Conservation (phyloP, 345 rosid species). For the Euphorbia pulcherrima region DNA sequence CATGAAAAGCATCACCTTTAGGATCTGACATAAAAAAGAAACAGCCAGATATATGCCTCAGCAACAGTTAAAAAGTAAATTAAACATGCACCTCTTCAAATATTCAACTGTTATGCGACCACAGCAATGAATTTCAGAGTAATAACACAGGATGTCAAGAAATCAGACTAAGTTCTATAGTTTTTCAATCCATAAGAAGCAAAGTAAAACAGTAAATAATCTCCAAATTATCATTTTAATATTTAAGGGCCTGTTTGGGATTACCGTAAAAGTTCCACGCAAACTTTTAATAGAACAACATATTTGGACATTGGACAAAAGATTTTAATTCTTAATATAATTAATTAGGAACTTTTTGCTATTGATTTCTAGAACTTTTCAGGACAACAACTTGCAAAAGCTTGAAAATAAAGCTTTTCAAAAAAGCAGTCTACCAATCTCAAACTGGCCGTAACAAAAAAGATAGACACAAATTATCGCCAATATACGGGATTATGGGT, state of each 20-base stretch:
- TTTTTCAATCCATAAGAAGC: neutral
- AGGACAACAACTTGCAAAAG: no score
- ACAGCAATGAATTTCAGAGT: neutral
- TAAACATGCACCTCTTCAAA: neutral
- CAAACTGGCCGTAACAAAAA: neutral
- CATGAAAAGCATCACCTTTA: conserved; percentile 35
- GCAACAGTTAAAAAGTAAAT: neutral
- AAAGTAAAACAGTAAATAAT: neutral
- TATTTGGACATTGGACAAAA: no score
- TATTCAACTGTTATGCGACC: neutral
- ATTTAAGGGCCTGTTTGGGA: no score
- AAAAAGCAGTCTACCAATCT: neutral
- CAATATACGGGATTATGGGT: neutral
- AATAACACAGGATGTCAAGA: neutral
- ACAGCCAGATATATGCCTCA: conserved; percentile 6
- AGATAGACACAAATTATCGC: neutral
- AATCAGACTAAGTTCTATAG: neutral
- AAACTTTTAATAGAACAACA: no score
- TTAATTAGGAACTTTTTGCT: no score
- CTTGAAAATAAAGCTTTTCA: no score
- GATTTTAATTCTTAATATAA: no score
- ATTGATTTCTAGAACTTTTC: no score
- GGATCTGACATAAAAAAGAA: conserved; percentile 36
- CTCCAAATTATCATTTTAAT: no score
- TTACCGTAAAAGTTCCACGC: no score